Conservation (phyloP, 257 asterid species). For the Nicotiana obtusifolia region DNA sequence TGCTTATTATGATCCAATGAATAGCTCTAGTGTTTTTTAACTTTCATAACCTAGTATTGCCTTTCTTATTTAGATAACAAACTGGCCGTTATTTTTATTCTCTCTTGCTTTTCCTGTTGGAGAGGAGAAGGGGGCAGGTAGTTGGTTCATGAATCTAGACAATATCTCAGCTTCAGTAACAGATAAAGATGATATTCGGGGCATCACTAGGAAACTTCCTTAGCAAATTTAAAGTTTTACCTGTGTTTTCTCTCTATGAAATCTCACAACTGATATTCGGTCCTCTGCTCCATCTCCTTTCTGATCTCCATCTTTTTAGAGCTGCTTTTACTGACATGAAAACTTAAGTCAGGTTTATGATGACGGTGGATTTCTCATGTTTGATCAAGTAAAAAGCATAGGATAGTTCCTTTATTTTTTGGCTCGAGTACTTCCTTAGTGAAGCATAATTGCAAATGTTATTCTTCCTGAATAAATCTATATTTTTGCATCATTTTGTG, state of each 20-base stretch:
- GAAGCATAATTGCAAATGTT: background rate
- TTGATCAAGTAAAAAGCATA: background rate
- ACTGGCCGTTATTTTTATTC: background rate
- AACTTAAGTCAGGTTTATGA: background rate
- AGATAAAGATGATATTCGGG: background rate
- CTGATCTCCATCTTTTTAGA: background rate
- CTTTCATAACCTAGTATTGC: background rate
- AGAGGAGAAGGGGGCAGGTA: background rate
- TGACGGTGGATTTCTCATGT: background rate
- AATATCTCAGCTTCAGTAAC: background rate
- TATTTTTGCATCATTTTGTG: background rate
- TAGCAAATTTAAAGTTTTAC: background rate
- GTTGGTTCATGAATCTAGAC: background rate
- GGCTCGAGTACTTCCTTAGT: background rate
- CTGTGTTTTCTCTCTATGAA: background rate
- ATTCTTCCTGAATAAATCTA: background rate
- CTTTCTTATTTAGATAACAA: background rate
- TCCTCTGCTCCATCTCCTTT: background rate
- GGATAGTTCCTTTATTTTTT: background rate
- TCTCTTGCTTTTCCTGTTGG: background rate
- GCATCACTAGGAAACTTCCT: background rate
- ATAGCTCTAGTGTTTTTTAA: background rate
- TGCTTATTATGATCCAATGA: background rate
- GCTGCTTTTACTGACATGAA: slow-evolving; percentile 1
- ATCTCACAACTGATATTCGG: background rate